A percentile compares a stretch with the other conserved stretches of the same genome.
Conservation (phyloP, 164 flowering plant genomes). For the Santalum album region DNA sequence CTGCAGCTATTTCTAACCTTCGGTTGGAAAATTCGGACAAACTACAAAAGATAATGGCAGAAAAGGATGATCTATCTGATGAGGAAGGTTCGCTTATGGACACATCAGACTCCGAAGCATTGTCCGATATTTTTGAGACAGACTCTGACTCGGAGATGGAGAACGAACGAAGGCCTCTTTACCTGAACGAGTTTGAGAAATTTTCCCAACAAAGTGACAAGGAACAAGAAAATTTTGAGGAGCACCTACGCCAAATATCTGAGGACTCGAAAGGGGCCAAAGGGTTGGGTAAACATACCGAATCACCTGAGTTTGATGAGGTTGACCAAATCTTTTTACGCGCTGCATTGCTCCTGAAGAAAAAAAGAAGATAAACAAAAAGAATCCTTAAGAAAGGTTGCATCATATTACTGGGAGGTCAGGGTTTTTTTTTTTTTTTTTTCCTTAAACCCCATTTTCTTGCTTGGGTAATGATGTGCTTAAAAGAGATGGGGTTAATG, state of each 20-base stretch:
- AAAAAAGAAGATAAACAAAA: conserved; percentile 29
- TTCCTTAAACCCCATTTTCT: too few relatives aligned
- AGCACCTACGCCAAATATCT: conserved; percentile 57
- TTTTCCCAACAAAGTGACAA: conserved; percentile 32
- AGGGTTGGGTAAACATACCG: conserved; percentile 15
- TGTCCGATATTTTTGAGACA: conserved; percentile 87
- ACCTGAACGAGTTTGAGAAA: conserved; percentile 63
- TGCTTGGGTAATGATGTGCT: too few relatives aligned
- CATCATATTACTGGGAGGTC: too few relatives aligned
- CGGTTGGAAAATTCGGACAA: conserved; percentile 23
- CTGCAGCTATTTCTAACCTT: conserved; percentile 9
- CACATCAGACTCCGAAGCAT: conserved; percentile 62
- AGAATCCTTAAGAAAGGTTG: too few relatives aligned
- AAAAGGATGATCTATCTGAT: conserved; percentile 14
- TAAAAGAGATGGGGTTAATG: too few relatives aligned
- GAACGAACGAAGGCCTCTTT: conserved; percentile 42
- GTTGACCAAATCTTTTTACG: conserved; percentile 66
- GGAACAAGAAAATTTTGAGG: conserved; percentile 59
- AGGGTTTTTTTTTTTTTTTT: too few relatives aligned
- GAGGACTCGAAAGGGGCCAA: conserved; percentile 25
- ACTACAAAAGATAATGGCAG: conserved; percentile 23
- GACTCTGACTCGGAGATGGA: conserved; percentile 50
- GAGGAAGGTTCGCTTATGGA: conserved; percentile 29
- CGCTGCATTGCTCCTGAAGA: conserved; percentile 68
- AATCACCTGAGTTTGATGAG: conserved; percentile 61